phyloP scores from a whole-genome alignment of 805 yeast species.

The Zygotorulaspora sp. region DNA sequence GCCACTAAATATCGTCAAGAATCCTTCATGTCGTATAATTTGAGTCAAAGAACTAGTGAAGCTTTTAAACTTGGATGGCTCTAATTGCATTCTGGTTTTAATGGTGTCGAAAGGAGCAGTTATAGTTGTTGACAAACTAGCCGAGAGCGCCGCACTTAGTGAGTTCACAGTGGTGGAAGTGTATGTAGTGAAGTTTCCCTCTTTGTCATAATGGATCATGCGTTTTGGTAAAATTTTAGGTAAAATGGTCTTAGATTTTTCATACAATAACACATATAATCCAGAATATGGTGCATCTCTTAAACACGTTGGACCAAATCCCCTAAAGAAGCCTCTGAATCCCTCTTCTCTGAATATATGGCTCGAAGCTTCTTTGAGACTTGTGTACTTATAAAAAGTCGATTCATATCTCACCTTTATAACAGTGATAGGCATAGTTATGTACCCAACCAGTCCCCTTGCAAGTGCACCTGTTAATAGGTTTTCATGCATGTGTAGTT shows the following conservation, averaged over 20 bases:
- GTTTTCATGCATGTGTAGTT: constrained; percentile 64
- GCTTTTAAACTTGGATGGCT: constrained; percentile 44
- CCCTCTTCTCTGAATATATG: constrained; percentile 54
- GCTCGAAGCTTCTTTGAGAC: constrained; percentile 55
- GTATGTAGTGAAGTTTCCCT: constrained; percentile 32
- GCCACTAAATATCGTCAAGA: constrained; percentile 71
- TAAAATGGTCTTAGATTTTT: constrained; percentile 55
- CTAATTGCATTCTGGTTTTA: constrained; percentile 84
- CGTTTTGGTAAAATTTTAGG: constrained; percentile 40
- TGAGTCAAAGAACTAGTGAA: constrained; percentile 38
- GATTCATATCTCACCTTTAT: constrained; percentile 88
- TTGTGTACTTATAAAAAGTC: constrained; percentile 61
- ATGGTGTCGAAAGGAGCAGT: constrained; percentile 96
- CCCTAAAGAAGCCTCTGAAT: constrained; percentile 70
- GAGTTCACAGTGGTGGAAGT: constrained; percentile 62
- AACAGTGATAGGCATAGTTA: constrained; percentile 93
- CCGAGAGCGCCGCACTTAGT: constrained; percentile 71
- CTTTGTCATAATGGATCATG: constrained; percentile 16
- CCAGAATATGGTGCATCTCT: constrained; percentile 98
- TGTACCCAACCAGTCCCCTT: constrained; percentile 73
- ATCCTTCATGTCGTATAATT: constrained; percentile 45
- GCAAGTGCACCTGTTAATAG: constrained; percentile 71
- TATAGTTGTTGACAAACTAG: constrained; percentile 71
- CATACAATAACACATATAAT: constrained; percentile 79
- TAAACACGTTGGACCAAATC: constrained; percentile 79